Percentiles rank a stretch among this genome's conserved stretches.
Evolutionary conservation across 2,329 filamentous ascomycete genomes (phyloP).

Genomic region (Fusarium metavorans): DNA sequence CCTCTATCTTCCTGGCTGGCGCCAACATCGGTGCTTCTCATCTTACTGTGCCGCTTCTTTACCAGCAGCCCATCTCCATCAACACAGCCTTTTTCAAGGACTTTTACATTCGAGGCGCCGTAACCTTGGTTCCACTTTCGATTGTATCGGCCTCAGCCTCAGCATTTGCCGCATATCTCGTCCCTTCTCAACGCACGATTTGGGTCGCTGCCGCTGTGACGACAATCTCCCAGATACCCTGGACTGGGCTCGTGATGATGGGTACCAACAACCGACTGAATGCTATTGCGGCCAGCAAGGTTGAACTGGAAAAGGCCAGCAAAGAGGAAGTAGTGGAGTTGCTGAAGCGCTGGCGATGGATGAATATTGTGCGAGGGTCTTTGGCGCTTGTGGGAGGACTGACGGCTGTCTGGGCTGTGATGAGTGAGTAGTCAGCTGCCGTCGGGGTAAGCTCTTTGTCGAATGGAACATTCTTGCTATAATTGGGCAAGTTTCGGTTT

Average conservation of each 20-base stretch:
- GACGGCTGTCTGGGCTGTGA: conserved; percentile 27
- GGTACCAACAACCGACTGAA: conserved; percentile 28
- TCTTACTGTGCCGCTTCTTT: conserved; percentile 35
- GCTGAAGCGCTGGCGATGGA: conserved; percentile 34
- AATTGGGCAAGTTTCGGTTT: too few relatives aligned
- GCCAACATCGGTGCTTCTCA: conserved; percentile 31
- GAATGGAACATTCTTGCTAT: not conserved
- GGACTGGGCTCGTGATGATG: conserved; percentile 36
- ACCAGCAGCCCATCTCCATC: conserved; percentile 21
- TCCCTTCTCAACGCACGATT: conserved; percentile 25
- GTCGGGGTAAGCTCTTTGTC: not conserved
- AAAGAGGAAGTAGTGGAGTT: conserved; percentile 23
- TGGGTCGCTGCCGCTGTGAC: conserved; percentile 21
- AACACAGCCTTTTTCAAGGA: conserved; percentile 36
- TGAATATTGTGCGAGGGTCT: conserved; percentile 33
- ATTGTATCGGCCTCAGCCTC: conserved; percentile 29
- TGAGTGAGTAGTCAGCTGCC: not conserved
- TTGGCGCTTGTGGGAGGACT: conserved; percentile 29
- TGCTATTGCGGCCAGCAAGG: conserved; percentile 15
- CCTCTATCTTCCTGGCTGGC: conserved; percentile 29
- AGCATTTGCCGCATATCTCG: conserved; percentile 25
- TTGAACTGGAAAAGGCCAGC: conserved; percentile 21
- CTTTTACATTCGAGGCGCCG: conserved; percentile 27
- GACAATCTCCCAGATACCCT: conserved; percentile 30
- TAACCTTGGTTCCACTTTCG: conserved; percentile 19